Evolutionary conservation across 345 rosid genomes (phyloP), one percentile per base, ranked within the genome.

Genomic region (Acer saccharum): DNA sequence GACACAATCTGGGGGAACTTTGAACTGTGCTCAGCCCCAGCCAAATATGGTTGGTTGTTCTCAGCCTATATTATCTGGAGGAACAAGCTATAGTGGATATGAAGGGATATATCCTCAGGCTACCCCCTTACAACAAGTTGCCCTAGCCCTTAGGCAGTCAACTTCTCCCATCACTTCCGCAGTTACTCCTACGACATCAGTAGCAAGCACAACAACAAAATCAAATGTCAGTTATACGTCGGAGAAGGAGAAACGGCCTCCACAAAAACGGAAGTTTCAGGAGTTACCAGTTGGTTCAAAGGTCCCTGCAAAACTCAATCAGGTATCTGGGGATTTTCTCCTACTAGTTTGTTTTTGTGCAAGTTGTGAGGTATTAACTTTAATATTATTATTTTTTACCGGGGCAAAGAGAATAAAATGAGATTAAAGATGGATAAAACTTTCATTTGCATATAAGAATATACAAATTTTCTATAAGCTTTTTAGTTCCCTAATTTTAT

Each of bases 41-140:
- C 73, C 85, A 71, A 84, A 68, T 80, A 70, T 82, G 39, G 87
- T 76, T 72, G 84, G 85, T 73, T 86, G 85, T 84, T 50, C 89
- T 62, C 92, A 78, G 81, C 90, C 95, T 48, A 61, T 76, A 72
- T 75, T 82, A 57, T 76, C 81, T 73, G 86, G 90, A 71, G 96
- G 92, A 82, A 95, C 99, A 70, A 92, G 97, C 83, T 95, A 95
- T 80, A 80, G 83, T 75, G 97, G 99, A 65, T 92, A 95, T 81
- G 94, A 86, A 32, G 98, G 98, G 54, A 88, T 95, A 79, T 93
- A 92, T 82, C 98, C 98, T 76, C 96, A 89, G 87, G 96, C 94
- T 43, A 95, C 99, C 76, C 98, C 98, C 68, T 80, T 93, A 80
- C 99, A 93, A 84, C 98, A 95, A 85, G 93, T 95, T 77, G 98